Evolutionary conservation across 257 asterid genomes (phyloP).

Genomic region (Buddleja alternifolia): DNA sequence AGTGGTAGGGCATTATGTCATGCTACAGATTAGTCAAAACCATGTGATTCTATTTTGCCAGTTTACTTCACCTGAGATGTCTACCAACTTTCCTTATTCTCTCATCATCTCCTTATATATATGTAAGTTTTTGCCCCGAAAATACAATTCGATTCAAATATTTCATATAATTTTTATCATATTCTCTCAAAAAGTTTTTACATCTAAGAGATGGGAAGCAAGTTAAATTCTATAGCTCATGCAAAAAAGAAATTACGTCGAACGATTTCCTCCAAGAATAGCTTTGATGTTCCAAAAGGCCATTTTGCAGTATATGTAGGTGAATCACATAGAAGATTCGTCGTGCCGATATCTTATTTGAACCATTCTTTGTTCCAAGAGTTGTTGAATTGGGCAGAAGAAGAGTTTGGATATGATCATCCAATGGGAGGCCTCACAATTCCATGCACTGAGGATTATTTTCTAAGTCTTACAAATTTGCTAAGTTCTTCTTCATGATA

Average conservation of each 20-base stretch:
- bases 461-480: constrained; percentile 31
- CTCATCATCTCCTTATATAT: not conserved
- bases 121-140: constrained; percentile 12
- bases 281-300: constrained; percentile 48
- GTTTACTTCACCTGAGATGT: constrained; percentile 53
- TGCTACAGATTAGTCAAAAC: constrained; percentile 63
- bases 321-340: constrained; percentile 37
- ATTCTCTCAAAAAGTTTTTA: not conserved
- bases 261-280: constrained; percentile 45
- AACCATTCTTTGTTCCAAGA: constrained; percentile 65
- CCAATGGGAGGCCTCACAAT: constrained; percentile 54
- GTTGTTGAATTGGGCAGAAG: constrained; percentile 58
- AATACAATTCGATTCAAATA: constrained; percentile 6
- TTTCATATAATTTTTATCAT: not conserved
- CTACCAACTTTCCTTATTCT: constrained; percentile 42
- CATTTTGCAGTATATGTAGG: constrained; percentile 56
- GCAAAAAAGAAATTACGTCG: constrained; percentile 57
- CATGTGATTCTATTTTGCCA: constrained; percentile 59
- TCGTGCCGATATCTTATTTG: constrained; percentile 50
- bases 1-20: constrained; percentile 72
- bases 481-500: constrained; percentile 40
- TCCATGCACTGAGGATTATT: constrained; percentile 58
- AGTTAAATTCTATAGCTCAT: constrained; percentile 49
- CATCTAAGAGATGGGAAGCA: constrained; percentile 46
- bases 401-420: constrained; percentile 71